phyloP scores from a whole-genome alignment of 2,329 filamentous ascomycete species.

The Fusarium xylarioides region DNA sequence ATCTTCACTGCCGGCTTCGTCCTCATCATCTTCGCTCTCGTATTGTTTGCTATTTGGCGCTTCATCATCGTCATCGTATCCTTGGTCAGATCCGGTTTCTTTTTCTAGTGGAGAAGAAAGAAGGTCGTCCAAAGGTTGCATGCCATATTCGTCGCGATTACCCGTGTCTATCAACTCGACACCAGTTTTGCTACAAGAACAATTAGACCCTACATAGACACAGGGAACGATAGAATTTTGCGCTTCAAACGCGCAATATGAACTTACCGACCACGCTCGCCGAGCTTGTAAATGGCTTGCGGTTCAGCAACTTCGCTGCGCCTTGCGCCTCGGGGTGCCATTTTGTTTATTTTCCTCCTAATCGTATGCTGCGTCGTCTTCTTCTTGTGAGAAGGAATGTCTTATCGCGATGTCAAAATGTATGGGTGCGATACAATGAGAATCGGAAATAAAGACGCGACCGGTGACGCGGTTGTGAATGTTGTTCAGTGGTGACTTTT shows the following conservation, averaged over 20 bases:
- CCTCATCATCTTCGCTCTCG: conserved; percentile 39
- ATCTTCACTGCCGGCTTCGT: conserved; percentile 51
- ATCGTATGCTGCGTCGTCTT: background rate
- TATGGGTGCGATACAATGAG: conserved; percentile 13
- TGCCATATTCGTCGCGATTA: conserved; percentile 87
- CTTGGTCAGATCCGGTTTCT: conserved; percentile 27
- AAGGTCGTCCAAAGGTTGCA: conserved; percentile 86
- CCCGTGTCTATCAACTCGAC: conserved; percentile 81
- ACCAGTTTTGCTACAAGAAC: conserved; percentile 79
- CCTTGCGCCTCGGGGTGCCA: conserved; percentile 47
- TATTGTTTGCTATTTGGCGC: conserved; percentile 8
- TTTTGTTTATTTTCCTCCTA: conserved; percentile 21
- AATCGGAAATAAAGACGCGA: conserved; percentile 32
- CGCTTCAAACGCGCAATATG: background rate
- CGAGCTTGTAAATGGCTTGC: conserved; percentile 48
- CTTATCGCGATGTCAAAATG: background rate
- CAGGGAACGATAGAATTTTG: background rate
- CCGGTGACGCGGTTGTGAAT: conserved; percentile 36
- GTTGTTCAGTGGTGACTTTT: conserved; percentile 33
- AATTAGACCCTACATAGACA: conserved; percentile 5
- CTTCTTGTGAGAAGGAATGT: background rate
- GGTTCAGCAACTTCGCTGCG: conserved; percentile 45
- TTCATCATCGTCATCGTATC: conserved; percentile 33
- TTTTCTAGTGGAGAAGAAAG: conserved; percentile 84
- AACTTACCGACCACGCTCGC: conserved; percentile 52